phyloP scores from a whole-genome alignment of 2,329 filamentous ascomycete species.

The Fusarium sulawesiense region DNA sequence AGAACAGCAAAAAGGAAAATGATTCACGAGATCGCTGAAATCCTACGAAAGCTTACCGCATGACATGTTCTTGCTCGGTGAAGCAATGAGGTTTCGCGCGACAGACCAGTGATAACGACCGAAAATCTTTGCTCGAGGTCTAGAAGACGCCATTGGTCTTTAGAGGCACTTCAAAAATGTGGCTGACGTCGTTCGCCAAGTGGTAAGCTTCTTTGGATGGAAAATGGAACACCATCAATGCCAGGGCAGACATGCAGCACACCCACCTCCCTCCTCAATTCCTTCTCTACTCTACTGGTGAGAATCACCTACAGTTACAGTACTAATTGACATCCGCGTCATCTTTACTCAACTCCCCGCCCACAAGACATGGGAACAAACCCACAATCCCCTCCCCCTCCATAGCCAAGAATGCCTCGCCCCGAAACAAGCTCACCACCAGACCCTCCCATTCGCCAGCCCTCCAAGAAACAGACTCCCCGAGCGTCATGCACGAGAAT shows the following conservation, averaged over 20 bases:
- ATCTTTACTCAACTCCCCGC: background rate
- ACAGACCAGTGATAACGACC: background rate
- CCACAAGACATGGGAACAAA: background rate
- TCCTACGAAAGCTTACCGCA: background rate
- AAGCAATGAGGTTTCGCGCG: background rate
- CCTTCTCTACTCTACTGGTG: background rate
- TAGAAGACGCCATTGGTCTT: conserved; percentile 4
- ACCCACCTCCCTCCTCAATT: conserved; percentile 7
- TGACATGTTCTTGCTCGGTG: background rate
- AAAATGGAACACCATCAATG: background rate
- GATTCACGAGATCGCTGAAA: background rate
- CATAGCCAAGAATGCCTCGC: conserved; percentile 3
- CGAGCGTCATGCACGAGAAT: conserved; percentile 38
- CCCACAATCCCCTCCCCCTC: background rate
- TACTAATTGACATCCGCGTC: background rate
- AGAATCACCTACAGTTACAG: background rate
- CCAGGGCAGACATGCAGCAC: conserved; percentile 3
- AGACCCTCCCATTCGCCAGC: conserved; percentile 19
- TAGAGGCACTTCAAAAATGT: conserved; percentile 1
- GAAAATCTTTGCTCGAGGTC: background rate
- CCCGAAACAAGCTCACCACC: conserved; percentile 28
- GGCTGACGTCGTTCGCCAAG: conserved; percentile 13
- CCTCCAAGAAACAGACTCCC: conserved; percentile 32
- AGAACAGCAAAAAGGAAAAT: background rate
- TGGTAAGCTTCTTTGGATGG: conserved; percentile 12